Evolutionary conservation across 1,284 basidiomycete species (phyloP).

Genomic region (Anthracocystis panici-leucophaei): DNA sequence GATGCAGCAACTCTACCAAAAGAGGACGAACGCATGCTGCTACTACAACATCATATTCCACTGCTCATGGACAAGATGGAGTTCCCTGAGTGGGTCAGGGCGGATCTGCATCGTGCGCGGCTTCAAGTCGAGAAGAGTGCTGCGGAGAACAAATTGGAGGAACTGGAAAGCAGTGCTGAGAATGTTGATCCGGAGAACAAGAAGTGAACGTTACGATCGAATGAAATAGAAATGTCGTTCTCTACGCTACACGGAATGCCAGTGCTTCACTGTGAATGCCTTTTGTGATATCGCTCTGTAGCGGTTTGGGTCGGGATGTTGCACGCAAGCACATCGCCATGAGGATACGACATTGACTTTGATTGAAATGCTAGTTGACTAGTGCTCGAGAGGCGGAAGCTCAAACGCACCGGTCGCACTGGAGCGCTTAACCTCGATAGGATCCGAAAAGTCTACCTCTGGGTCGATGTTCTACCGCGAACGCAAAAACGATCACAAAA

Average conservation of each 20-base stretch:
- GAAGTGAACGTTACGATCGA: constrained; percentile 7
- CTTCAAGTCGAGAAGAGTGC: constrained; percentile 42
- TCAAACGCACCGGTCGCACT: constrained; percentile 30
- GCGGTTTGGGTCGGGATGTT: not conserved
- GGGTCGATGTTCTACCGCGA: constrained; percentile 49
- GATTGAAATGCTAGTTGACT: not conserved
- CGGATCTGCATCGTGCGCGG: constrained; percentile 46
- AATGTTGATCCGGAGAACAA: constrained; percentile 23
- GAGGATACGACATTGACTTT: not conserved
- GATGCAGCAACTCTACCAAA: constrained; percentile 1
- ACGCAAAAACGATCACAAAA: not conserved
- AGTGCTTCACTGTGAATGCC: not conserved
- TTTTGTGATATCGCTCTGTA: not conserved
- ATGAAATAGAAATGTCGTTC: constrained; percentile 5
- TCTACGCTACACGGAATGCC: not conserved
- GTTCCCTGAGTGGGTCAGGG: constrained; percentile 45
- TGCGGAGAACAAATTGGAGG: constrained; percentile 45
- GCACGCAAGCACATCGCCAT: not conserved
- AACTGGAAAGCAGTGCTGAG: constrained; percentile 44
- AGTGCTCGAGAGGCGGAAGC: constrained; percentile 34
- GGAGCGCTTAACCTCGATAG: constrained; percentile 45
- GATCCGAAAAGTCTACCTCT: constrained; percentile 36
- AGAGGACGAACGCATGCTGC: constrained; percentile 42
- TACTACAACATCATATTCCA: constrained; percentile 38
- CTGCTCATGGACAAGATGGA: constrained; percentile 47